Evolutionary conservation across 2,329 filamentous ascomycete genomes (phyloP).

Genomic region (Xylaria hypoxylon): DNA sequence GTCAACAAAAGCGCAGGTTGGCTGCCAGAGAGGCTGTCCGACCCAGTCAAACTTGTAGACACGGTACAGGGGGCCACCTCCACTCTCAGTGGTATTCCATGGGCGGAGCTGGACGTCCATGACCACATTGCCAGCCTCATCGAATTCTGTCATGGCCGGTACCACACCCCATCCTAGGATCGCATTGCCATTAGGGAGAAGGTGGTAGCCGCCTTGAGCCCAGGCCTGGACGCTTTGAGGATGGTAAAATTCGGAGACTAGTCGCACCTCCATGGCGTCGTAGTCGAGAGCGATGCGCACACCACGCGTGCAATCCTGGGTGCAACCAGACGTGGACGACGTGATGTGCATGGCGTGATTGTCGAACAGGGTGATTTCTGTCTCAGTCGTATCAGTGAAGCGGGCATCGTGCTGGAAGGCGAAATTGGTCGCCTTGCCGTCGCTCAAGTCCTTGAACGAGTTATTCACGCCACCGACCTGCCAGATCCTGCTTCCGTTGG

Average conservation of each 20-base stretch:
- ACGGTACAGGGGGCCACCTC: slow-evolving; percentile 61
- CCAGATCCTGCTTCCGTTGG: slow-evolving; percentile 53
- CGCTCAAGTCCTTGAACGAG: slow-evolving; percentile 53
- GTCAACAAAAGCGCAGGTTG: slow-evolving; percentile 43
- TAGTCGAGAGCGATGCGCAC: slow-evolving; percentile 60
- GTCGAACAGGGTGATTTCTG: slow-evolving; percentile 54
- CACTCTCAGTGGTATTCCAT: slow-evolving; percentile 56
- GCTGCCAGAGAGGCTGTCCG: slow-evolving; percentile 52
- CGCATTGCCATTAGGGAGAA: slow-evolving; percentile 64
- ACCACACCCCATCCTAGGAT: slow-evolving; percentile 69
- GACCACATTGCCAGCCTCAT: slow-evolving; percentile 60
- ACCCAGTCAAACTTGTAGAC: slow-evolving; percentile 66
- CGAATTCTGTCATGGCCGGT: slow-evolving; percentile 61
- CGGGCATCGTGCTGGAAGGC: slow-evolving; percentile 56
- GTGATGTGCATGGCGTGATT: slow-evolving; percentile 51
- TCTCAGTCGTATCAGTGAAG: slow-evolving; percentile 49
- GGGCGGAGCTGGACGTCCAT: slow-evolving; percentile 58
- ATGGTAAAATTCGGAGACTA: slow-evolving; percentile 59
- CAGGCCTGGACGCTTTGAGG: slow-evolving; percentile 53
- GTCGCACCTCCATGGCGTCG: slow-evolving; percentile 55
- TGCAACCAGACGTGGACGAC: slow-evolving; percentile 46
- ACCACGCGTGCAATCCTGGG: slow-evolving; percentile 54
- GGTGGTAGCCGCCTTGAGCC: slow-evolving; percentile 61
- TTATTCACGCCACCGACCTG: slow-evolving; percentile 54
- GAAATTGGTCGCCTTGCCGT: slow-evolving; percentile 53